These are phyloP conservation scores for Clonostachys rhizophaga DNA, from an alignment of 2,329 filamentous ascomycete species.

Conservation along the genomic window DNA sequence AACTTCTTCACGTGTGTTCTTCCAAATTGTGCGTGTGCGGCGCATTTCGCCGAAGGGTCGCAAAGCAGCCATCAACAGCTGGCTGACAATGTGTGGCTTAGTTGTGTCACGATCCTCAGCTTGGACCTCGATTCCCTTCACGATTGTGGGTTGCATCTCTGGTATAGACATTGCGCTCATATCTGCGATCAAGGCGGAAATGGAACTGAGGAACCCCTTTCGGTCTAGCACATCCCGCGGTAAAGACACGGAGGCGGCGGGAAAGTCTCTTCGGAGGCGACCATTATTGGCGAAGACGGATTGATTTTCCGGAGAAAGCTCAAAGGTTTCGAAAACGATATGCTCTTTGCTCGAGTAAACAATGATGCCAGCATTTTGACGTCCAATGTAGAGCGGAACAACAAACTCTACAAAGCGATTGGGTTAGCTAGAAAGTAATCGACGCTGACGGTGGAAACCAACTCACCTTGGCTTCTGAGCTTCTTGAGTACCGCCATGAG, in stretches of 20 bases:
- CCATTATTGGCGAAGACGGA: conserved; percentile 17
- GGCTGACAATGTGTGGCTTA: conserved; percentile 43
- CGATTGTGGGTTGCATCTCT: conserved; percentile 10
- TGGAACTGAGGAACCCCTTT: conserved; percentile 5
- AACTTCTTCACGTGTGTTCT: conserved; percentile 50
- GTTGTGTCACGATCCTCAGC: conserved; percentile 40
- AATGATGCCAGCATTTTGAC: conserved; percentile 27
- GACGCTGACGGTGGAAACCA: background rate
- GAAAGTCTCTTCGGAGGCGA: conserved; percentile 20
- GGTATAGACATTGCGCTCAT: conserved; percentile 16
- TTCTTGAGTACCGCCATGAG: background rate
- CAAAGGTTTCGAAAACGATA: conserved; percentile 23
- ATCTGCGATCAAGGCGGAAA: conserved; percentile 12
- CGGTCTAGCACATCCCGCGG: conserved; percentile 4
- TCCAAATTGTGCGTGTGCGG: conserved; percentile 25
- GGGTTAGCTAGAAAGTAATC: background rate
- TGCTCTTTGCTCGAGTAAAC: conserved; percentile 9
- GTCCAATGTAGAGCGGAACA: conserved; percentile 10
- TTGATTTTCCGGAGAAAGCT: conserved; percentile 18
- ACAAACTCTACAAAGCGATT: background rate
- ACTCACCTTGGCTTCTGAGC: background rate
- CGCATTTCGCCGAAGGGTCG: conserved; percentile 23
- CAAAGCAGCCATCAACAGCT: conserved; percentile 34
- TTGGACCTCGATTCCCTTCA: conserved; percentile 26
- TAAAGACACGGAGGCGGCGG: conserved; percentile 12